phyloP scores from a whole-genome alignment of 225 moss, liverwort and hornwort species.

The Anthoceros angustus region DNA sequence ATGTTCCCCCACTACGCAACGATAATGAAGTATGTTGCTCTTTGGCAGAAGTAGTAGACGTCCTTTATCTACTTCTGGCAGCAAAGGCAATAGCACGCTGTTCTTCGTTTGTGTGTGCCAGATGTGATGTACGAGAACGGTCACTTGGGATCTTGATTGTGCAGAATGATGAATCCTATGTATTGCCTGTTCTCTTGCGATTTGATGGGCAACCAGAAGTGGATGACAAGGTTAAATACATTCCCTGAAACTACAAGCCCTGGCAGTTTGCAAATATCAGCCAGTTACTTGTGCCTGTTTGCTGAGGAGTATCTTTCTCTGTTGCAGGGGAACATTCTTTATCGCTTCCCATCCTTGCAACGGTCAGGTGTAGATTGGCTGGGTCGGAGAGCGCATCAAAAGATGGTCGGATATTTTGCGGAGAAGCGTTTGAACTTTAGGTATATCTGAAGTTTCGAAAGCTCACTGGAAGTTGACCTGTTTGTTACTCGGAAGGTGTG shows the following conservation, averaged over 20 bases:
- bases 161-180: constrained; percentile 51
- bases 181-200: constrained; percentile 56
- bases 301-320: background rate
- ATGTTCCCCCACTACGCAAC: constrained; percentile 49
- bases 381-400: constrained; percentile 37
- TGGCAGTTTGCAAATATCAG: background rate
- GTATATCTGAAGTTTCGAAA: constrained; percentile 10
- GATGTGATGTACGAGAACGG: too few species aligned
- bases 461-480: background rate
- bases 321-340: constrained; percentile 60
- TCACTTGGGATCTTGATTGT: background rate
- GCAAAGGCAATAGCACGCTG: constrained; percentile 1
- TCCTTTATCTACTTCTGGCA: background rate
- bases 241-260: background rate
- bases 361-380: constrained; percentile 59
- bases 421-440: constrained; percentile 75
- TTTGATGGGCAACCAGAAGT: constrained; percentile 84
- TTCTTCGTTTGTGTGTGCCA: background rate
- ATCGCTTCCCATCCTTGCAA: constrained; percentile 66
- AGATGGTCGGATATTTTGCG: constrained; percentile 32
- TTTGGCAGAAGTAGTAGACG: background rate
- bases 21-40: constrained; percentile 25
- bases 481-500: background rate
- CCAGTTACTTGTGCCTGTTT: background rate
- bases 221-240: constrained; percentile 29